Base-by-base conservation (phyloP, 768 basidiomycete species). In the Hebeloma cylindrosporum region DNA sequence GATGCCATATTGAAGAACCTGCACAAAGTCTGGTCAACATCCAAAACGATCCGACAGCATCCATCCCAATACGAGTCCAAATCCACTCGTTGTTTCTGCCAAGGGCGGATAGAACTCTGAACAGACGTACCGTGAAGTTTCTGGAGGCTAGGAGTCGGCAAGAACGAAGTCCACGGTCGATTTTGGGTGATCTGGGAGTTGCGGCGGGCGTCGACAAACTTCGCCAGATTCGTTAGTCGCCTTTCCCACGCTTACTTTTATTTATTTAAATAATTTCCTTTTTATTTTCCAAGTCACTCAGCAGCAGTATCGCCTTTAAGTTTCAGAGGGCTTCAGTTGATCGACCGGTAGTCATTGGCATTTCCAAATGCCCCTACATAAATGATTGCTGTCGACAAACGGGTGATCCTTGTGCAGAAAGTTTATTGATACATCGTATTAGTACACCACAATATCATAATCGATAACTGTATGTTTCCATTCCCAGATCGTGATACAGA, bases 1-100 rank as follows among this genome's bases (percentile, higher is more conserved):
- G 91, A 91, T 61, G 88, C 71, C 78, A 80, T 80, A 48, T 65
- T 73, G 63, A 54, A 58, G 58, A 61, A 70, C 66, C 69, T 68
- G 28, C 26, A 45, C 45, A 39, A 46, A 17, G 53, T 44, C 49
- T 50, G 23, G 45, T 65, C 62, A 64, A 56, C 74, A 75, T 73
- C 74, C 65, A 56, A 57, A 50, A 54, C 46, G 35, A 40, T 28
- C 26, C 28, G 18, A 47, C 25, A 43, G 62, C 72, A 75, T 74
- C 74, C 75, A 74, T 55, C 73, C 62, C 63, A 60, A 53, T 65
- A 64, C 35, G 47, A 42, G 51, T 54, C 51, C 60, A 28, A 63
- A 60, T 65, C 42, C 48, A 46, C 47, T 61, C 56, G 50, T 65
- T 69, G 60, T 69, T 64, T 51, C 55, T 59, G 53, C 48, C 37